Percentiles rank a stretch among this genome's conserved stretches.
These are phyloP conservation scores for Rhodotorula kratochvilovae DNA, from an alignment of 768 basidiomycete species.

Conservation along the genomic window DNA sequence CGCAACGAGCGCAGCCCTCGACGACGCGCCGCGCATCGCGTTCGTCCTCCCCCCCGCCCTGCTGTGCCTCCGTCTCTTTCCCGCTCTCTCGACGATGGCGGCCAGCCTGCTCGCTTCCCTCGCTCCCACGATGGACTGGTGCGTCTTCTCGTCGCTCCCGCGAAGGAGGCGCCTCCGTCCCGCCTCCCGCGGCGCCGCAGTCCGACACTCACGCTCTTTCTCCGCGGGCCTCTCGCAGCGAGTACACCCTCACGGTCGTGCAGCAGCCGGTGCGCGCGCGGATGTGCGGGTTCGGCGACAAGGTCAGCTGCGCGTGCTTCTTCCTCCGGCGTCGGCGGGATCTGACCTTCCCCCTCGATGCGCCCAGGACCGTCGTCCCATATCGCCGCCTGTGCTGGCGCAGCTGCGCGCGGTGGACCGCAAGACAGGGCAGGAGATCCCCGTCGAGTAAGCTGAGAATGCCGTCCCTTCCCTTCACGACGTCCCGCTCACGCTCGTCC, in stretches of 20 bases:
- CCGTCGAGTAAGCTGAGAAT: conserved; percentile 63
- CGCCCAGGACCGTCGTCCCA: conserved; percentile 77
- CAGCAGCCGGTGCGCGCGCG: conserved; percentile 86
- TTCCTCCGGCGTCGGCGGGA: conserved; percentile 13
- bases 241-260: conserved; percentile 72
- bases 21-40: no score
- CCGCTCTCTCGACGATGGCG: neutral
- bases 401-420: conserved; percentile 67
- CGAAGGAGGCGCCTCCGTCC: no score
- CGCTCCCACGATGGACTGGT: neutral
- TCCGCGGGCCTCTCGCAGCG: no score
- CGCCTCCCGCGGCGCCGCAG: neutral
- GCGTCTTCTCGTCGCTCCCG: no score
- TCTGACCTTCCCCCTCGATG: no score
- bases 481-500: neutral
- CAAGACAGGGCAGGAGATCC: conserved; percentile 63
- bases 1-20: no score
- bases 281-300: conserved; percentile 96
- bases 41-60: neutral
- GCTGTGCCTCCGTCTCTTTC: neutral
- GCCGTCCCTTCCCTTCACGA: no score
- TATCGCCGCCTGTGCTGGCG: conserved; percentile 70
- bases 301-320: conserved; percentile 55
- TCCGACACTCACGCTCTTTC: no score
- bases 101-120: neutral